Conservation (phyloP, 331 rosid species). For the Rhamnella rubrinervis region DNA sequence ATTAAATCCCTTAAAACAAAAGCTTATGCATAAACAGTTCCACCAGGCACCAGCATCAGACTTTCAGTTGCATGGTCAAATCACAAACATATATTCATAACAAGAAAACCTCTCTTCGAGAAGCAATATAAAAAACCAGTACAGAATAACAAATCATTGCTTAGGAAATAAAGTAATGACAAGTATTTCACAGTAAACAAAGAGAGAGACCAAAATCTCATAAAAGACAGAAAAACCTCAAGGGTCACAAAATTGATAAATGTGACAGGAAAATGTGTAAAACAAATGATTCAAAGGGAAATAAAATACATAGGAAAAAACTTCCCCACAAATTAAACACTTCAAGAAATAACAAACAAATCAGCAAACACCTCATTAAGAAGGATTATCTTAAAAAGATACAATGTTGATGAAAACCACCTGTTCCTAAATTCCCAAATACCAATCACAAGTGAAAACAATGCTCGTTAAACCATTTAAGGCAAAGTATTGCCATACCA, state of each 20-base stretch:
- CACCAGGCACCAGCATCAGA: neutral
- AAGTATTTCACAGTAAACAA: neutral
- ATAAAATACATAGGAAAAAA: neutral
- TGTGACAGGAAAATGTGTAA: neutral
- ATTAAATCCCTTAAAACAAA: neutral
- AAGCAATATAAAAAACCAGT: neutral
- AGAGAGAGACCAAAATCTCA: neutral
- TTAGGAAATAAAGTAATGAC: neutral
- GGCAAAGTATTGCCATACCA: neutral
- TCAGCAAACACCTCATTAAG: neutral
- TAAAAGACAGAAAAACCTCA: neutral
- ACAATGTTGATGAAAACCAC: neutral
- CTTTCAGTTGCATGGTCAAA: neutral
- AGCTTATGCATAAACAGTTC: neutral
- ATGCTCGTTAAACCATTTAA: neutral
- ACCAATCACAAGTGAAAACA: neutral
- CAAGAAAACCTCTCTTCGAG: slow-evolving; percentile 9
- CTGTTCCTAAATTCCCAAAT: neutral
- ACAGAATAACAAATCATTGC: slow-evolving; percentile 7
- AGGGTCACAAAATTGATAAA: neutral
- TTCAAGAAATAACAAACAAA: neutral
- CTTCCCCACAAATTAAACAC: neutral
- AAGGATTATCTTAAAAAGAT: neutral
- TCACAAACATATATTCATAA: neutral
- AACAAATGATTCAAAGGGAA: neutral